Evolutionary conservation across 169 alveolate genomes (phyloP), one percentile per base, ranked within the genome.

Genomic region (Eimeria nieschulzi): DNA sequence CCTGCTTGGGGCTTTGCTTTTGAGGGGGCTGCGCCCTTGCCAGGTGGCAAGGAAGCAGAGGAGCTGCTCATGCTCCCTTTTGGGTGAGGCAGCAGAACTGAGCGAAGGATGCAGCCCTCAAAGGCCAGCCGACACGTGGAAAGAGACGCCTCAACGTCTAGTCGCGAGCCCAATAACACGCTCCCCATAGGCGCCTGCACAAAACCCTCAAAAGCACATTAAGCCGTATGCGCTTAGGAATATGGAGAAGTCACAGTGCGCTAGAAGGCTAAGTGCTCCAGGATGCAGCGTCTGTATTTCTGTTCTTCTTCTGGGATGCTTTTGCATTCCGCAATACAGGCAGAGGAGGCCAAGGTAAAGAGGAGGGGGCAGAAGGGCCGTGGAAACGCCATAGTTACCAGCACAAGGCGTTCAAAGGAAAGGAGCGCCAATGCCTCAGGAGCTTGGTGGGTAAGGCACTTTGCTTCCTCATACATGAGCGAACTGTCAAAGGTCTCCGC

Each of bases 91-190:
- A 59, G 68, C 68, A 15, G 78, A 55, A 72, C 13, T 46, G 56
- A 33, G 56, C 56, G n/a, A n/a, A 33, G 82, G 33, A 72, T 9
- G 56, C 56, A 55, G 59, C 82, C 82, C 54, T n/a, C 21, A 15
- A 72, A 33, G 17, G 82, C 82, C 61, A 72, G 82, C 9, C 82
- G 82, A 55, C 82, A 72, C 15, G 59, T n/a, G 59, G 82, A 33
- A 17, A 33, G 39, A 55, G 21, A 33, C 59, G 56, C 82, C 54
- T 72, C 82, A n/a, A 33, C 56, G 55, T 72, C 82, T 9, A 72
- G 55, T 17, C 39, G 21, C n/a, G 82, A 72, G 59, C 33, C 82
- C 15, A 72, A 10, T 55, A 72, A 25, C 59, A 72, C 54, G n/a
- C 61, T 26, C 21, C 82, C 82, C 82, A 26, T 10, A 10, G 56